These are phyloP conservation scores for Botrytis squamosa DNA, from an alignment of 2,329 filamentous ascomycete genomes.

Conservation along the genomic window DNA sequence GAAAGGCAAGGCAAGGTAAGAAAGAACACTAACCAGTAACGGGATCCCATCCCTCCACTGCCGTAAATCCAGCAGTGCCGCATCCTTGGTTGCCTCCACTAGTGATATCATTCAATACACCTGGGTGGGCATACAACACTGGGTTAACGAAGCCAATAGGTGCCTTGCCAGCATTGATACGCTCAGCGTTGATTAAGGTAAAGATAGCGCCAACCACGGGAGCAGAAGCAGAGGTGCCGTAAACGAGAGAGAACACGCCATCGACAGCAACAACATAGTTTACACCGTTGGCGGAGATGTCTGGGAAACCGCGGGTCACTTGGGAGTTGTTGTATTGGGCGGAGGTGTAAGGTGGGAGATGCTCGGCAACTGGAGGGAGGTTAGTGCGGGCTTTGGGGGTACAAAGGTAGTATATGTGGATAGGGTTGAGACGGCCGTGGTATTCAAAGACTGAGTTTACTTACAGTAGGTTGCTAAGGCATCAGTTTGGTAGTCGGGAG, in stretches of 20 bases:
- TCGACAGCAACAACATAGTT: constrained; percentile 46
- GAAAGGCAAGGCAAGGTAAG: background rate
- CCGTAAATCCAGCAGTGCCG: constrained; percentile 35
- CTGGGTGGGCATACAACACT: constrained; percentile 40
- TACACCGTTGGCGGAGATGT: constrained; percentile 46
- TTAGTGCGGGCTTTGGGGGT: constrained; percentile 35
- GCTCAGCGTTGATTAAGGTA: constrained; percentile 60
- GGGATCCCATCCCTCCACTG: constrained; percentile 41
- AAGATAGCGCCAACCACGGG: constrained; percentile 49
- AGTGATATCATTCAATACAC: constrained; percentile 40
- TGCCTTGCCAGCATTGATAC: constrained; percentile 50
- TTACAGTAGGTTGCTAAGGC: constrained; percentile 34
- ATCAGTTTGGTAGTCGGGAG: constrained; percentile 48
- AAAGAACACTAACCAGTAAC: constrained; percentile 36
- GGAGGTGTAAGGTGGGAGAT: constrained; percentile 34
- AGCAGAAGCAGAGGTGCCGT: constrained; percentile 49
- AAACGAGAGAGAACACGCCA: constrained; percentile 45
- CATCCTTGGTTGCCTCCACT: constrained; percentile 44
- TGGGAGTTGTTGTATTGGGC: constrained; percentile 49
- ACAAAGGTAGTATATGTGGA: background rate
- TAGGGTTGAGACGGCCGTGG: background rate
- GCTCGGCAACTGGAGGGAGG: constrained; percentile 29
- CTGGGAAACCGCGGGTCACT: constrained; percentile 47
- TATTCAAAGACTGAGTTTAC: constrained; percentile 24
- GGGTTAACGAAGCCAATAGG: constrained; percentile 46